A percentile compares a stretch with the other conserved stretches of the same genome.
phyloP scores from a whole-genome alignment of 345 rosid species.

The Mallotus nudiflorus region DNA sequence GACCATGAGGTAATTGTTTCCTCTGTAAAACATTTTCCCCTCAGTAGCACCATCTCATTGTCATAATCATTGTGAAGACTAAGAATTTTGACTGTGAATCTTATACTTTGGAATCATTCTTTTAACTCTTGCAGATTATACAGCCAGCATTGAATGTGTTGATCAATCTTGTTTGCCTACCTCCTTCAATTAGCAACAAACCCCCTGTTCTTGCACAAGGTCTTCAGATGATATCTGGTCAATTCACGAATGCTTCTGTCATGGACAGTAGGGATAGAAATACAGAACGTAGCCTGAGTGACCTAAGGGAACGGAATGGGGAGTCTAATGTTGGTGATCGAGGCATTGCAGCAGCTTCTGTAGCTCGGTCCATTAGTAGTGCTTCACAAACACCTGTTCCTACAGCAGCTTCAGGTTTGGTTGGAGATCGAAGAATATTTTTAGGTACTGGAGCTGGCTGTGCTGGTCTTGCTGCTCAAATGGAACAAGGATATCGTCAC shows the following conservation, averaged over 20 bases:
- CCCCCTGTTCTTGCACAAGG: constrained; percentile 57
- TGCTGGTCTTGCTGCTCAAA: constrained; percentile 97
- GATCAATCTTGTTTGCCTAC: constrained; percentile 95
- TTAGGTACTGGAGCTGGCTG: constrained; percentile 97
- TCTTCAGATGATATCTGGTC: constrained; percentile 51
- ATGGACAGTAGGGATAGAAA: constrained; percentile 48
- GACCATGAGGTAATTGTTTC: constrained; percentile 78
- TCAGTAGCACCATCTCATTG: not conserved
- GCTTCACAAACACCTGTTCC: constrained; percentile 63
- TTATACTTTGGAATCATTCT: constrained; percentile 16
- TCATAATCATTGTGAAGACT: not conserved
- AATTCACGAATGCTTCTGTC: constrained; percentile 38
- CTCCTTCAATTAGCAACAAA: constrained; percentile 94
- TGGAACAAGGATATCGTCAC: constrained; percentile 93
- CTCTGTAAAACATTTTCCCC: not conserved
- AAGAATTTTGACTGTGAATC: not conserved
- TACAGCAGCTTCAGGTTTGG: constrained; percentile 76
- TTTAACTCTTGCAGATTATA: constrained; percentile 61
- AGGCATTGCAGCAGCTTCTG: constrained; percentile 36
- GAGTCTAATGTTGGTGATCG: constrained; percentile 48
- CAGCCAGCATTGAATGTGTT: constrained; percentile 93
- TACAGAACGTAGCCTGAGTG: constrained; percentile 49
- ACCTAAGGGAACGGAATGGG: constrained; percentile 53
- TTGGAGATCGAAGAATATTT: constrained; percentile 93
- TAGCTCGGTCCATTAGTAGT: constrained; percentile 37